A percentile compares a stretch with the other conserved stretches of the same genome.
Conservation (phyloP, 129 eudicot species). For the Gnaphalium uliginosum region DNA sequence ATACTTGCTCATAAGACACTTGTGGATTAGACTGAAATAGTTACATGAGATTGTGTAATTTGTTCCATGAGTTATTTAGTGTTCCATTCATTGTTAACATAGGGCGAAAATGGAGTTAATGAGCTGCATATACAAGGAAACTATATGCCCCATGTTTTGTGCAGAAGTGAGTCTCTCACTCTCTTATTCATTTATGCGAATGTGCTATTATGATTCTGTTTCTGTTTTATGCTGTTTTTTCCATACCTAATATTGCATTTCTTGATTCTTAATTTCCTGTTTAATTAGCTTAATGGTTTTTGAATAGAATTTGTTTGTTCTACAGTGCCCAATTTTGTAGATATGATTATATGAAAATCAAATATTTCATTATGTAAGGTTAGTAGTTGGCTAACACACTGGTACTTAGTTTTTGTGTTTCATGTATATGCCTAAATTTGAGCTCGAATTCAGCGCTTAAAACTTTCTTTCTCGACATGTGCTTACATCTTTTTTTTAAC, state of each 20-base stretch:
- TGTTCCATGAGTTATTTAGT: neutral
- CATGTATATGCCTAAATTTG: no score
- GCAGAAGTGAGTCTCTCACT: slow-evolving; percentile 25
- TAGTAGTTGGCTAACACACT: no score
- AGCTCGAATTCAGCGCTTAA: no score
- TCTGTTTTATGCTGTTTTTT: neutral
- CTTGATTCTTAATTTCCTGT: no score
- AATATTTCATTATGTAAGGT: no score
- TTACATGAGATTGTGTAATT: neutral
- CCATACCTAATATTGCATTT: neutral
- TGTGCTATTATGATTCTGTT: neutral
- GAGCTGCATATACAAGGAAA: slow-evolving; percentile 21
- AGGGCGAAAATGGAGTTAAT: slow-evolving; percentile 18
- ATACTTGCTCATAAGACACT: neutral
- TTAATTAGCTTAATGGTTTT: neutral
- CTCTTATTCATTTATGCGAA: neutral
- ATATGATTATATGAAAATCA: no score
- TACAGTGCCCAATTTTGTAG: no score
- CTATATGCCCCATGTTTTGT: slow-evolving; percentile 27
- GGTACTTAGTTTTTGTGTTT: no score
- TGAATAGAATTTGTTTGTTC: neutral
- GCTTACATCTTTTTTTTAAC: neutral
- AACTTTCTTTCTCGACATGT: neutral
- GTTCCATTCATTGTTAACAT: neutral
- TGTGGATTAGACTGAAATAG: neutral